A percentile compares a stretch with the other conserved stretches of the same genome.
phyloP scores from a whole-genome alignment of 139 green algal genomes.

The Chlorella sp. region DNA sequence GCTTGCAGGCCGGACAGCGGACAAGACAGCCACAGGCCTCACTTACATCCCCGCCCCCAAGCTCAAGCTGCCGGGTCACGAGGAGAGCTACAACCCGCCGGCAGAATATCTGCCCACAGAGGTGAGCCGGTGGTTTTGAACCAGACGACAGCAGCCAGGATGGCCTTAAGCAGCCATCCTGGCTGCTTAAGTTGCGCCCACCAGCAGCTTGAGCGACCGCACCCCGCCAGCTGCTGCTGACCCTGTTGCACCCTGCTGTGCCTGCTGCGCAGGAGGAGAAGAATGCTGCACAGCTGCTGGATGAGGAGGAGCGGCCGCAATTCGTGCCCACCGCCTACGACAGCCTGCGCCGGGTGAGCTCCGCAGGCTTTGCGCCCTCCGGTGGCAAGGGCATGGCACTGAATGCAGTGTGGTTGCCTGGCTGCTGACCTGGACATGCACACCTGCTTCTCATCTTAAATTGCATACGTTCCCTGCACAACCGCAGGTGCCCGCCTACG shows the following conservation, averaged over 20 bases:
- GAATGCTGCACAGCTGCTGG: conserved; percentile 71
- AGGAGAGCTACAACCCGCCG: conserved; percentile 96
- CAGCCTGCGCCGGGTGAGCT: conserved; percentile 67
- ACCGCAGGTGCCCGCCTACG: conserved; percentile 80
- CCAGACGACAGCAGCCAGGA: no score
- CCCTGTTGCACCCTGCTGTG: neutral
- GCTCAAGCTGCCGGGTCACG: conserved; percentile 89
- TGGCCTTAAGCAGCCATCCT: no score
- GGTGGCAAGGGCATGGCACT: no score
- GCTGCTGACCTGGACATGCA: no score
- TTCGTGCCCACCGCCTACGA: conserved; percentile 77
- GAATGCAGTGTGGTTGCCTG: no score
- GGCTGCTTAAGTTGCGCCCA: no score
- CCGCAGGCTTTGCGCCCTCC: no score
- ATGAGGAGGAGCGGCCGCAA: conserved; percentile 66
- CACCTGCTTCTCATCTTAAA: no score
- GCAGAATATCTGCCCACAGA: conserved; percentile 95
- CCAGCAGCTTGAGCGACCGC: no score
- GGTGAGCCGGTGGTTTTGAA: conserved; percentile 40
- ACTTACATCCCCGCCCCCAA: conserved; percentile 95
- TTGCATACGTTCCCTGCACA: no score
- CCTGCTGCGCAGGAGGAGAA: conserved; percentile 78
- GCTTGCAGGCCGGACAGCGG: conserved; percentile 34
- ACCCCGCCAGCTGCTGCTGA: neutral
- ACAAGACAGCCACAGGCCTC: conserved; percentile 82